These are phyloP conservation scores for Dendryphion nanum DNA, from an alignment of 2,329 filamentous ascomycete species.

Conservation along the genomic window DNA sequence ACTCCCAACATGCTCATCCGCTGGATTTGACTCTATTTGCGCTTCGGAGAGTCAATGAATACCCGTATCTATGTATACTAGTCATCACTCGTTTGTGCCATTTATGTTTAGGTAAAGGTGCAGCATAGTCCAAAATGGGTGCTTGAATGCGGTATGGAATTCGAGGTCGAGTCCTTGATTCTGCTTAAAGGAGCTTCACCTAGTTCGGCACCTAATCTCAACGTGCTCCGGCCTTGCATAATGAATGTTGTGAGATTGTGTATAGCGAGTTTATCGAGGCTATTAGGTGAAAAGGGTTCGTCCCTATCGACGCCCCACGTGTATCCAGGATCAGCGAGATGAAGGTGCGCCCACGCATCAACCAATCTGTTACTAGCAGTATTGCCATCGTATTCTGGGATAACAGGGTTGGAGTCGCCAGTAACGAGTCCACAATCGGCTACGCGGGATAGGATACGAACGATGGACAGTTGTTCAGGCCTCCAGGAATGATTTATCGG, in stretches of 20 bases:
- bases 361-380: conserved; percentile 5
- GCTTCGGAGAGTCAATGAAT: too few relatives aligned
- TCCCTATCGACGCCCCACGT: not conserved
- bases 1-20: too few relatives aligned
- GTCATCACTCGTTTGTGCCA: too few relatives aligned
- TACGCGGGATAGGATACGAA: conserved; percentile 3
- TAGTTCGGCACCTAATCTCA: not conserved
- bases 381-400: conserved; percentile 6
- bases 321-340: not conserved
- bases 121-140: not conserved
- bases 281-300: not conserved
- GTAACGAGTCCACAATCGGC: conserved; percentile 5
- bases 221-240: not conserved
- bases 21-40: too few relatives aligned
- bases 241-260: not conserved
- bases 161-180: not conserved
- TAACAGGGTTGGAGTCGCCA: conserved; percentile 10
- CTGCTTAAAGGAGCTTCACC: too few relatives aligned
- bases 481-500: conserved; percentile 6
- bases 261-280: not conserved
- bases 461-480: conserved; percentile 6
- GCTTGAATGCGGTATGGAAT: not conserved
- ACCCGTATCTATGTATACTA: too few relatives aligned
- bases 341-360: conserved; percentile 6
- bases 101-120: not conserved